Percentiles rank a stretch among this genome's conserved stretches.
These are phyloP conservation scores for Trichothecium roseum DNA, from an alignment of 2,329 filamentous ascomycete species.

Conservation along the genomic window DNA sequence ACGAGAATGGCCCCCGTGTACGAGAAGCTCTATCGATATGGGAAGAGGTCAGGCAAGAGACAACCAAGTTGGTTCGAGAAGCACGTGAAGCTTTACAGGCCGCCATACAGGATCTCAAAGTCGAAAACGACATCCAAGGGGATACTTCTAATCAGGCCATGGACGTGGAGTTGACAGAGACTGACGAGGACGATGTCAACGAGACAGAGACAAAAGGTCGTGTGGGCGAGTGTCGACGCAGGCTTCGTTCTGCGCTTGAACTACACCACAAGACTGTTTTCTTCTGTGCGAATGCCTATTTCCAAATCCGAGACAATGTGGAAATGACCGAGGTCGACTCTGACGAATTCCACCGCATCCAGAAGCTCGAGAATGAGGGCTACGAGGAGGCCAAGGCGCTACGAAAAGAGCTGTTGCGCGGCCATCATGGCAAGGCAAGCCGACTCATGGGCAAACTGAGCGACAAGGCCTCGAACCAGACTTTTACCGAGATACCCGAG, in stretches of 20 bases:
- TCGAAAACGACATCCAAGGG: background rate
- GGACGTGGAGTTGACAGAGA: conserved; percentile 18
- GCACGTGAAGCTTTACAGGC: conserved; percentile 50
- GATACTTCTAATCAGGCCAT: conserved; percentile 8
- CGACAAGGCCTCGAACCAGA: conserved; percentile 37
- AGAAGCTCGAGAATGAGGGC: conserved; percentile 57
- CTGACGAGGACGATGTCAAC: conserved; percentile 24
- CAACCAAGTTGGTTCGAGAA: conserved; percentile 44
- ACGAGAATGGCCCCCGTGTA: conserved; percentile 63
- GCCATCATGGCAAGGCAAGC: conserved; percentile 25
- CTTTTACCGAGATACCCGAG: conserved; percentile 54
- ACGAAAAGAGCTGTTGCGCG: conserved; percentile 66
- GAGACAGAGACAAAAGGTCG: conserved; percentile 24
- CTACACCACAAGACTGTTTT: conserved; percentile 74
- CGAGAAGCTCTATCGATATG: conserved; percentile 62
- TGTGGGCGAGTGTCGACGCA: conserved; percentile 47
- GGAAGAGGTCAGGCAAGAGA: conserved; percentile 42
- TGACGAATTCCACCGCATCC: conserved; percentile 53
- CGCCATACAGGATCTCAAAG: conserved; percentile 28
- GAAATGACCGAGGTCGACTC: conserved; percentile 55
- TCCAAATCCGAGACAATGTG: conserved; percentile 67
- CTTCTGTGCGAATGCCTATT: conserved; percentile 75
- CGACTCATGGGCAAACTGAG: conserved; percentile 52
- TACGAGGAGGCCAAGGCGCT: conserved; percentile 74
- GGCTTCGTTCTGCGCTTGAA: conserved; percentile 64